These are phyloP conservation scores for Cerrena zonata DNA, from an alignment of 1,284 basidiomycete species.

Conservation along the genomic window DNA sequence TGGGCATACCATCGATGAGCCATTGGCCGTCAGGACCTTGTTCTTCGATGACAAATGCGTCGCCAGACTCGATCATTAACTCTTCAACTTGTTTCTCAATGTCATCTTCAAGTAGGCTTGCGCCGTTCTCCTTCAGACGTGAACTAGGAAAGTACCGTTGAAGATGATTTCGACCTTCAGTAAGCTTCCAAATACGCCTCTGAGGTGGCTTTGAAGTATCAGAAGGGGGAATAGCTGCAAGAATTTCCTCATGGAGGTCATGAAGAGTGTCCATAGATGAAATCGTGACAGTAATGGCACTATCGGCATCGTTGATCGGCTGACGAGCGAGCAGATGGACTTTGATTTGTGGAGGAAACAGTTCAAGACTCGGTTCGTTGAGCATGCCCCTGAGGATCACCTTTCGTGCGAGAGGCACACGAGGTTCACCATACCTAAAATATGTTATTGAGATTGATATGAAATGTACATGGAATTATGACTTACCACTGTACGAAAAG, in stretches of 20 bases:
- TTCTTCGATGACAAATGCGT: constrained; percentile 65
- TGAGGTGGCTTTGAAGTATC: constrained; percentile 9
- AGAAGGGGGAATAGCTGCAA: constrained; percentile 26
- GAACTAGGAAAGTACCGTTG: constrained; percentile 18
- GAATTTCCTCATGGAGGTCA: not conserved
- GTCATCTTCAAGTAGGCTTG: constrained; percentile 31
- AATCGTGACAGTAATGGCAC: constrained; percentile 28
- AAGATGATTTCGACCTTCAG: constrained; percentile 19
- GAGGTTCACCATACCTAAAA: constrained; percentile 64
- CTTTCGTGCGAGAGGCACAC: constrained; percentile 52
- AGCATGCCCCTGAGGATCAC: constrained; percentile 58
- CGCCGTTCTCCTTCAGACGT: constrained; percentile 36
- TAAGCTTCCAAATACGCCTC: constrained; percentile 53
- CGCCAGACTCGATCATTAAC: constrained; percentile 50
- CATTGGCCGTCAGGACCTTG: constrained; percentile 44
- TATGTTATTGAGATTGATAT: not conserved
- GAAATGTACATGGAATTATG: not conserved
- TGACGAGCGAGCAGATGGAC: constrained; percentile 42
- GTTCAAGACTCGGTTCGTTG: constrained; percentile 63
- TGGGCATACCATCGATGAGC: constrained; percentile 33
- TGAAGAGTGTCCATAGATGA: constrained; percentile 45
- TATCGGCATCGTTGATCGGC: constrained; percentile 9
- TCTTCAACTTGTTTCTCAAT: constrained; percentile 49
- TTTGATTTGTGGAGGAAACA: constrained; percentile 69
- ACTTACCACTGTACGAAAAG: constrained; percentile 42